These are phyloP conservation scores for Houttuynia cordata DNA, from an alignment of 164 flowering plant genomes.

Conservation along the genomic window DNA sequence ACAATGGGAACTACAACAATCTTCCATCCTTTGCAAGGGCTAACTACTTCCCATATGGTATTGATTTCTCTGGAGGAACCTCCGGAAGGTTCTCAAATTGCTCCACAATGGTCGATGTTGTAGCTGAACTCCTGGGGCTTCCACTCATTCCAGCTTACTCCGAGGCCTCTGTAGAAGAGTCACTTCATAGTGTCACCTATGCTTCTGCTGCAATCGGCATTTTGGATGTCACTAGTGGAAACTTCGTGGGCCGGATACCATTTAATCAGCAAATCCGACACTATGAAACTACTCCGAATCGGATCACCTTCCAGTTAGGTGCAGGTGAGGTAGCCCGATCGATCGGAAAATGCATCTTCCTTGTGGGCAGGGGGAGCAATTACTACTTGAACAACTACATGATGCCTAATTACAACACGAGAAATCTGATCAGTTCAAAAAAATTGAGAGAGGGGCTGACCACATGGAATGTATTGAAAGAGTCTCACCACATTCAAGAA, in stretches of 20 bases:
- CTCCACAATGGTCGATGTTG: conserved; percentile 67
- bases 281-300: conserved; percentile 67
- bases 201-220: too few relatives aligned
- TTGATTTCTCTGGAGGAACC: conserved; percentile 72
- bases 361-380: too few relatives aligned
- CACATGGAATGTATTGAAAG: conserved; percentile 75
- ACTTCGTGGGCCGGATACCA: conserved; percentile 80
- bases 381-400: too few relatives aligned
- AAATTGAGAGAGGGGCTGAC: conserved; percentile 69
- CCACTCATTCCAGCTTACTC: conserved; percentile 59
- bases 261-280: conserved; percentile 70
- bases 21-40: conserved; percentile 84
- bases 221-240: too few relatives aligned
- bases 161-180: conserved; percentile 40
- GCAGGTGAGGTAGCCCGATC: conserved; percentile 40
- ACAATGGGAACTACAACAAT: conserved; percentile 68
- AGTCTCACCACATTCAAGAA: conserved; percentile 47
- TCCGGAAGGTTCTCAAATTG: conserved; percentile 91
- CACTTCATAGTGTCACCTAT: conserved; percentile 70
- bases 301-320: conserved; percentile 47
- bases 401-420: too few relatives aligned
- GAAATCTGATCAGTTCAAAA: conserved; percentile 53
- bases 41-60: conserved; percentile 84
- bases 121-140: conserved; percentile 63
- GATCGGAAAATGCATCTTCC: too few relatives aligned